phyloP scores from a whole-genome alignment of 2,329 filamentous ascomycete species.

The Neofusicoccum kwambonambiense region DNA sequence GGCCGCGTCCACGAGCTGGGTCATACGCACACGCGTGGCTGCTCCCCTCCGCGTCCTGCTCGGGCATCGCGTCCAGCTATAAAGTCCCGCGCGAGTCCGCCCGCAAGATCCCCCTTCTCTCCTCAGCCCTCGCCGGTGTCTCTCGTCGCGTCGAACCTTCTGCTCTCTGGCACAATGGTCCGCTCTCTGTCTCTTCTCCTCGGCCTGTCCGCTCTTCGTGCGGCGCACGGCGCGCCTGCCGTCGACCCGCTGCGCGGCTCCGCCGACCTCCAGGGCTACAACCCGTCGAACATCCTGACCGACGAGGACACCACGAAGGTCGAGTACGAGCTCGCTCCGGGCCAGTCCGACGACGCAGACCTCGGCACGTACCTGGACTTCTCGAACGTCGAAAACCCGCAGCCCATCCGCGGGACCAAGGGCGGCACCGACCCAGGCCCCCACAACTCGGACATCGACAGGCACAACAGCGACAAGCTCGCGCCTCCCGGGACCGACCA shows the following conservation, averaged over 20 bases:
- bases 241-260: constrained; percentile 19
- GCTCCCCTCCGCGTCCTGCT: neutral
- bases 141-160: neutral
- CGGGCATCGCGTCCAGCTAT: neutral
- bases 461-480: constrained; percentile 54
- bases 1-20: neutral
- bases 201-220: neutral
- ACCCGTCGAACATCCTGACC: constrained; percentile 19
- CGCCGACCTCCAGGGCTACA: constrained; percentile 18
- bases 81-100: neutral
- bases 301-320: constrained; percentile 32
- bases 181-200: neutral
- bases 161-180: neutral
- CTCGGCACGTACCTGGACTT: constrained; percentile 58
- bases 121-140: neutral
- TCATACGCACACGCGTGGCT: neutral
- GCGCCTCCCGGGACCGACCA: constrained; percentile 56
- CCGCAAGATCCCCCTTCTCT: neutral
- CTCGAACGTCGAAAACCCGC: constrained; percentile 50
- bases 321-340: constrained; percentile 46
- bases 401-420: constrained; percentile 54
- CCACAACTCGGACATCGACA: constrained; percentile 52
- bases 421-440: constrained; percentile 56
- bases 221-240: constrained; percentile 3
- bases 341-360: constrained; percentile 51